phyloP scores from a whole-genome alignment of 2,329 filamentous ascomycete genomes.

The Colletotrichum falcatum region DNA sequence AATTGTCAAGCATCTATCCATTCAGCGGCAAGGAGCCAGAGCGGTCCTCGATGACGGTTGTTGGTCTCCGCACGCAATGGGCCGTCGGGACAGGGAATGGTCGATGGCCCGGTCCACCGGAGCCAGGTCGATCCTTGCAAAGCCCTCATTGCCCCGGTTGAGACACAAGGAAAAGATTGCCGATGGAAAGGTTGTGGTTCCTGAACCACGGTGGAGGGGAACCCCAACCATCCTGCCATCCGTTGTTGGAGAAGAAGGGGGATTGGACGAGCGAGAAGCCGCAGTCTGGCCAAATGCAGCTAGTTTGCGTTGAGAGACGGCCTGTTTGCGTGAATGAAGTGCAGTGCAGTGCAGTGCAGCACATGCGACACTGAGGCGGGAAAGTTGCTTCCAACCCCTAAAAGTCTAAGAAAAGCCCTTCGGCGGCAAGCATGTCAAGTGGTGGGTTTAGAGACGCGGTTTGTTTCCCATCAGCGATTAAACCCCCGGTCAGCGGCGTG shows the following conservation, averaged over 20 bases:
- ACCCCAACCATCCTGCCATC: constrained; percentile 29
- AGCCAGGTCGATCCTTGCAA: constrained; percentile 32
- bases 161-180: constrained; percentile 35
- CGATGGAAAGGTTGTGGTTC: constrained; percentile 37
- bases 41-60: constrained; percentile 23
- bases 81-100: constrained; percentile 17
- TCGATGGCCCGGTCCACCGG: constrained; percentile 35
- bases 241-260: constrained; percentile 27
- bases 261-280: constrained; percentile 26
- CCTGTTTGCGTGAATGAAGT: neutral
- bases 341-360: neutral
- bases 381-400: constrained; percentile 3
- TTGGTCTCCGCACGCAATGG: constrained; percentile 27
- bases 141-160: constrained; percentile 17
- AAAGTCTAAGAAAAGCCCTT: constrained; percentile 1
- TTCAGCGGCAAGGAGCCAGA: constrained; percentile 27
- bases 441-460: constrained; percentile 27
- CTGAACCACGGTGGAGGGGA: constrained; percentile 26
- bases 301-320: constrained; percentile 5
- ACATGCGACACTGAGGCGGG: neutral
- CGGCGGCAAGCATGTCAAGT: constrained; percentile 3
- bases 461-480: constrained; percentile 37
- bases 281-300: constrained; percentile 25
- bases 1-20: constrained; percentile 13
- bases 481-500: constrained; percentile 40